These are phyloP conservation scores for Zelopaecilomyces penicillatus DNA, from an alignment of 2,329 filamentous ascomycete species.

Conservation along the genomic window DNA sequence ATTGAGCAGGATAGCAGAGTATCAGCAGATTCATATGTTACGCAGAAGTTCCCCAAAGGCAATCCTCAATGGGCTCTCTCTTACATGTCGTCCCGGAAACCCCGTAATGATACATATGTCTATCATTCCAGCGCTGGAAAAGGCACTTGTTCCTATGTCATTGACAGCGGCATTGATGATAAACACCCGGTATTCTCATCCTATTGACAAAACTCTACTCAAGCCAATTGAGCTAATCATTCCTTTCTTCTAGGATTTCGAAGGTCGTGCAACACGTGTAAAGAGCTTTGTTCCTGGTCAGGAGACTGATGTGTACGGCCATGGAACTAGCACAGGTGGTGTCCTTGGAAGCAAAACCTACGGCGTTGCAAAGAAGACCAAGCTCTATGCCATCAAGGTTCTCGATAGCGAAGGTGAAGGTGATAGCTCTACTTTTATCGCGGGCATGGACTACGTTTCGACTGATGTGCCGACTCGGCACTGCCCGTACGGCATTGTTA, in stretches of 20 bases:
- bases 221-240: slow-evolving; percentile 31
- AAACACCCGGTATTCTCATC: slow-evolving; percentile 48
- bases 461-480: slow-evolving; percentile 34
- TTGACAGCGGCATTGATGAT: slow-evolving; percentile 55
- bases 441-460: slow-evolving; percentile 41
- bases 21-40: too few species aligned
- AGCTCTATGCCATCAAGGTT: slow-evolving; percentile 36
- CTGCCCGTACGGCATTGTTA: slow-evolving; percentile 44
- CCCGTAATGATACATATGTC: slow-evolving; percentile 26
- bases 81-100: slow-evolving; percentile 1
- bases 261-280: slow-evolving; percentile 31
- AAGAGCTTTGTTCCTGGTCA: slow-evolving; percentile 26
- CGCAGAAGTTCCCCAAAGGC: too few species aligned
- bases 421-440: slow-evolving; percentile 32
- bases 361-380: slow-evolving; percentile 39
- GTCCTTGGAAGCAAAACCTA: slow-evolving; percentile 36
- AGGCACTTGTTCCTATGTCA: slow-evolving; percentile 53
- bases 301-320: slow-evolving; percentile 30
- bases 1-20: too few species aligned
- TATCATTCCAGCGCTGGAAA: slow-evolving; percentile 45
- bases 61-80: too few species aligned
- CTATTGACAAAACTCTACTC: slow-evolving; percentile 44
- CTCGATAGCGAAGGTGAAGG: slow-evolving; percentile 33
- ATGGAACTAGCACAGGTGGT: slow-evolving; percentile 40
- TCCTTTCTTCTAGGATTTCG: slow-evolving; percentile 24